phyloP scores from a whole-genome alignment of 345 rosid genomes.

The Pelargonium nanum region DNA sequence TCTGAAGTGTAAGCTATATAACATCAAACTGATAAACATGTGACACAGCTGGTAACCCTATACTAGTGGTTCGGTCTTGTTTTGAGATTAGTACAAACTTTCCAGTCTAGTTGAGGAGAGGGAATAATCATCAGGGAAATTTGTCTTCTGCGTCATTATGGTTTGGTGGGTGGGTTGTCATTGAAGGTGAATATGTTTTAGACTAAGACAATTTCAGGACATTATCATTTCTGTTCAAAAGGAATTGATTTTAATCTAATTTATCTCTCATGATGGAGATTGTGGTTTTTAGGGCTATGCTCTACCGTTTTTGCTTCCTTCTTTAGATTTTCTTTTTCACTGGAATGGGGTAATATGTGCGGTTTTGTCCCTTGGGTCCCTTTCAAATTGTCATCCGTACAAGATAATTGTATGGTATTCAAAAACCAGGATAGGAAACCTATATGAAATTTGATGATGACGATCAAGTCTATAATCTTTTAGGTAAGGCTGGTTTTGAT shows the following conservation, averaged over 20 bases:
- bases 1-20: background rate
- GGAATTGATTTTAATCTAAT: background rate
- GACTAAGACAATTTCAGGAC: too few relatives aligned
- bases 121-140: background rate
- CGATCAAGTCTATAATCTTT: background rate
- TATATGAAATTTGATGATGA: background rate
- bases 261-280: background rate
- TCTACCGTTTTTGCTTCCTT: too few relatives aligned
- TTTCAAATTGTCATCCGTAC: background rate
- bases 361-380: background rate
- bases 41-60: background rate
- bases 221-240: background rate
- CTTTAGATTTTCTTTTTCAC: too few relatives aligned
- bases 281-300: background rate
- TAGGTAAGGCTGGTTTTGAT: background rate
- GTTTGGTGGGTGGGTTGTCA: background rate
- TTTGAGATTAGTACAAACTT: too few relatives aligned
- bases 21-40: too few relatives aligned
- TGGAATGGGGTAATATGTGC: background rate
- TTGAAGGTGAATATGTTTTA: background rate
- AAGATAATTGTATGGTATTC: background rate
- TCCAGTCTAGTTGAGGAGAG: background rate
- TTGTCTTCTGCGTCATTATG: background rate
- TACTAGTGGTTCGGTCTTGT: background rate
- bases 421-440: background rate